A percentile compares a stretch with the other conserved stretches of the same genome.
phyloP scores from a whole-genome alignment of 2,329 filamentous ascomycete genomes.

The Dactylella cylindrospora region DNA sequence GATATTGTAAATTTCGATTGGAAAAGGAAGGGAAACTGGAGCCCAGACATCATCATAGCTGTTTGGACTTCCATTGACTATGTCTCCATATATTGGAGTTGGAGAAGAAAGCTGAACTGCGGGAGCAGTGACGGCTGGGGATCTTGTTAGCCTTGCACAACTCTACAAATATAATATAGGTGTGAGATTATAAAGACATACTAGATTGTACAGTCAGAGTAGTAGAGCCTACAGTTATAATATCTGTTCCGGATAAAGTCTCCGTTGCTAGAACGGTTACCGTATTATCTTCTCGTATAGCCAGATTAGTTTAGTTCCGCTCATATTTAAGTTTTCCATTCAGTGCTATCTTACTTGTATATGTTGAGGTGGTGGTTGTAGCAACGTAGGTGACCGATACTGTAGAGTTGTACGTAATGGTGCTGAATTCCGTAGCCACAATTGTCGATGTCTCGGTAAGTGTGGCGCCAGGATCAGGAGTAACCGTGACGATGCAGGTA shows the following conservation, averaged over 20 bases:
- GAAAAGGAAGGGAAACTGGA: constrained; percentile 15
- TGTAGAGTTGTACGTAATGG: constrained; percentile 34
- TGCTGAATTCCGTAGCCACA: constrained; percentile 29
- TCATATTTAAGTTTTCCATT: background rate
- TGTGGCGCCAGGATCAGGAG: constrained; percentile 12
- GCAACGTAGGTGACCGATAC: constrained; percentile 29
- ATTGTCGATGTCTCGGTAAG: constrained; percentile 12
- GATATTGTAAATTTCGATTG: constrained; percentile 29
- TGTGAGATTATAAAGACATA: no score
- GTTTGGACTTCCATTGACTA: constrained; percentile 12
- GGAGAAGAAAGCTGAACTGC: constrained; percentile 26
- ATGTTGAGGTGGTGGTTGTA: constrained; percentile 18
- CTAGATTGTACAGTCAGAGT: constrained; percentile 40
- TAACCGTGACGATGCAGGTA: constrained; percentile 24
- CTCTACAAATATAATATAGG: no score
- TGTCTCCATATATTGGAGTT: constrained; percentile 25
- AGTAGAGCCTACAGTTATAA: constrained; percentile 3
- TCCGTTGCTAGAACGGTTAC: constrained; percentile 22
- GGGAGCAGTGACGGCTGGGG: constrained; percentile 31
- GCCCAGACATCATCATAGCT: constrained; percentile 36
- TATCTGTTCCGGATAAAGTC: constrained; percentile 12
- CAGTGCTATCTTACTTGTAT: no score
- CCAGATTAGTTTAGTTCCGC: constrained; percentile 11
- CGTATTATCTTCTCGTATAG: constrained; percentile 6
- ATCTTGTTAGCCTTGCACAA: no score